These are phyloP conservation scores for Colletotrichum tofieldiae DNA, from an alignment of 2,329 filamentous ascomycete genomes.

Conservation along the genomic window DNA sequence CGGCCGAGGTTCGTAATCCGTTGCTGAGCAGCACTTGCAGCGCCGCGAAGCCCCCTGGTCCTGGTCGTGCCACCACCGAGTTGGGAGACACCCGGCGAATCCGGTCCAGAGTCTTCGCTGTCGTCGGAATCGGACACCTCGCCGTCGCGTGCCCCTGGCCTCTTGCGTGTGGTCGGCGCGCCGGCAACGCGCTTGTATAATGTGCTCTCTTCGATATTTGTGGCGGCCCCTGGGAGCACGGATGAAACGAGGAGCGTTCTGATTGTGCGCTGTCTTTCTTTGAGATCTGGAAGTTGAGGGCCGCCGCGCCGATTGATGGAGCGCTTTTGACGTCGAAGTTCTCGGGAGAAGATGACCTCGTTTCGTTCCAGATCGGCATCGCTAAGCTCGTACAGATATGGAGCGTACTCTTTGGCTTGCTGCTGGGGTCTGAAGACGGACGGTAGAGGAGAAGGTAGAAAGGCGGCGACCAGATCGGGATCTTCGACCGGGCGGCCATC, in stretches of 20 bases:
- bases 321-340: slow-evolving; percentile 94
- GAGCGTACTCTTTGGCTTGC: slow-evolving; percentile 93
- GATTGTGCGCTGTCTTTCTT: slow-evolving; percentile 93
- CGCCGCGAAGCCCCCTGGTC: slow-evolving; percentile 90
- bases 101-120: slow-evolving; percentile 88
- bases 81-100: slow-evolving; percentile 86
- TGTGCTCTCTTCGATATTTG: slow-evolving; percentile 85
- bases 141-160: slow-evolving; percentile 72
- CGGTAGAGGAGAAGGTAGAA: slow-evolving; percentile 87
- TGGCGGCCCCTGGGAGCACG: slow-evolving; percentile 89
- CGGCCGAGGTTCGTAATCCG: slow-evolving; percentile 87
- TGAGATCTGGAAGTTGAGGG: slow-evolving; percentile 94
- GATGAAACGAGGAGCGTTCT: slow-evolving; percentile 93
- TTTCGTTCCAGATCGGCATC: slow-evolving; percentile 92
- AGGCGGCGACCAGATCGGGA: slow-evolving; percentile 86
- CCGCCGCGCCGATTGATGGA: slow-evolving; percentile 95
- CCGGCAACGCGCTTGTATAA: slow-evolving; percentile 85
- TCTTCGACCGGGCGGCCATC: slow-evolving; percentile 95
- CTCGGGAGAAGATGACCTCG: slow-evolving; percentile 92
- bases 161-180: slow-evolving; percentile 69
- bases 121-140: slow-evolving; percentile 91
- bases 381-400: slow-evolving; percentile 93
- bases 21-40: slow-evolving; percentile 87
- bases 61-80: slow-evolving; percentile 85
- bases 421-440: slow-evolving; percentile 92